Base-by-base conservation (phyloP, 108 stramenopile species). In the Cyclotella atomus region DNA sequence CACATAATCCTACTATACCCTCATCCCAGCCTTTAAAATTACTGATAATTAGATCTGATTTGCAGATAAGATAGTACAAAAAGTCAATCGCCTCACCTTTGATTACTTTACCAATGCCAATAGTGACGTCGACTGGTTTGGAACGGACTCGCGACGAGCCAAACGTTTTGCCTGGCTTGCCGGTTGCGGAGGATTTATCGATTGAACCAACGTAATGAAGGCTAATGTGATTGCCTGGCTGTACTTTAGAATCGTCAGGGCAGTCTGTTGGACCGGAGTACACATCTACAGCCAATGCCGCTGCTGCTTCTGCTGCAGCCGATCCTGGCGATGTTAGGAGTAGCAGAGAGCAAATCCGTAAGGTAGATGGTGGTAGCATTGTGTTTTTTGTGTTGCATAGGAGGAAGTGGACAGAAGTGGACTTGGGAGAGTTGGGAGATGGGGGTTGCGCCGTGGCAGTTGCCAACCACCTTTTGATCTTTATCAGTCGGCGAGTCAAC, bases 21-120 rank as follows among this genome's bases (percentile, higher is more conserved):
- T 87, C 55, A 75, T 94, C 93, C 93, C 93, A 91, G 8, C 89
- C 92, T n/a, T n/a, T n/a, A n/a, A n/a, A n/a, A n/a, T n/a, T n/a
- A n/a, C n/a, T n/a, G n/a, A n/a, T n/a, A n/a, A n/a, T n/a, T n/a
- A n/a, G n/a, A n/a, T n/a, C n/a, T n/a, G n/a, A n/a, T n/a, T n/a
- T n/a, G n/a, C n/a, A n/a, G n/a, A n/a, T n/a, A n/a, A n/a, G n/a
- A n/a, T n/a, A n/a, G n/a, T n/a, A n/a, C n/a, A n/a, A n/a, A n/a
- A n/a, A n/a, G n/a, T n/a, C n/a, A n/a, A n/a, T n/a, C n/a, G n/a
- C n/a, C n/a, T n/a, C n/a, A n/a, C n/a, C n/a, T 59, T 79, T 83
- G 19, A 87, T 85, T 0, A 96, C 95, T 60, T 93, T 87, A 2
- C 45, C 55, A 3, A 81, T 76, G 27, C 87, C 87, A 3, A 67